phyloP scores from a whole-genome alignment of 2,329 filamentous ascomycete genomes.

The Pyricularia pennisetigena region DNA sequence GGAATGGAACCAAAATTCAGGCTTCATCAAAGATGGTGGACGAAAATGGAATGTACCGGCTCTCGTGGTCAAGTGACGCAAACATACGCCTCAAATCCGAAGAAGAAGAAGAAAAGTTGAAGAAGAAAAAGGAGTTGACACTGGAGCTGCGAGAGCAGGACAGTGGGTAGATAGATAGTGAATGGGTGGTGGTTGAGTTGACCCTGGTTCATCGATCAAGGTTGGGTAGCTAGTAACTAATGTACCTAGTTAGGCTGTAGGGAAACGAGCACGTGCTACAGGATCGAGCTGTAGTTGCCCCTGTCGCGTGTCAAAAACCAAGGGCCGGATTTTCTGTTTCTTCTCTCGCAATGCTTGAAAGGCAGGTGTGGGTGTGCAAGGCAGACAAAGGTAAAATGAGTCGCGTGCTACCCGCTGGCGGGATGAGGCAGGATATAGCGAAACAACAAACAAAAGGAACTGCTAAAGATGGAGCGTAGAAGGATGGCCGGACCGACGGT shows the following conservation, averaged over 20 bases:
- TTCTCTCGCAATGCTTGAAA: background rate
- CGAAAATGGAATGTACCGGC: background rate
- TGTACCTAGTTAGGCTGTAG: background rate
- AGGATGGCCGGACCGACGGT: background rate
- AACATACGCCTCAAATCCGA: background rate
- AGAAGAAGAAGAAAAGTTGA: background rate
- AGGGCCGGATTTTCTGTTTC: background rate
- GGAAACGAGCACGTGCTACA: conserved; percentile 4
- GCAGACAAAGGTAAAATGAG: background rate
- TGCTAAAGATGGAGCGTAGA: background rate
- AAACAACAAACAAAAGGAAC: background rate
- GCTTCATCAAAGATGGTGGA: background rate
- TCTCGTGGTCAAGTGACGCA: background rate
- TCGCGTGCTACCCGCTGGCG: background rate
- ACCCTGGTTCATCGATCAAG: background rate
- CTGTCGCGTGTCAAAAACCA: background rate
- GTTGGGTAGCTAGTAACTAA: background rate
- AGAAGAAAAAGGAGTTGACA: no score
- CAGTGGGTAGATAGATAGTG: background rate
- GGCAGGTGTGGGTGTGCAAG: background rate
- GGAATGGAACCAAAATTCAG: background rate
- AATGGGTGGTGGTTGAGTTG: background rate
- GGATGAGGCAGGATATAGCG: background rate
- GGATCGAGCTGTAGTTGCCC: conserved; percentile 1
- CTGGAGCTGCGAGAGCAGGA: background rate